Conservation (phyloP, 495 filamentous ascomycete genomes). For the Neurospora sp. region DNA sequence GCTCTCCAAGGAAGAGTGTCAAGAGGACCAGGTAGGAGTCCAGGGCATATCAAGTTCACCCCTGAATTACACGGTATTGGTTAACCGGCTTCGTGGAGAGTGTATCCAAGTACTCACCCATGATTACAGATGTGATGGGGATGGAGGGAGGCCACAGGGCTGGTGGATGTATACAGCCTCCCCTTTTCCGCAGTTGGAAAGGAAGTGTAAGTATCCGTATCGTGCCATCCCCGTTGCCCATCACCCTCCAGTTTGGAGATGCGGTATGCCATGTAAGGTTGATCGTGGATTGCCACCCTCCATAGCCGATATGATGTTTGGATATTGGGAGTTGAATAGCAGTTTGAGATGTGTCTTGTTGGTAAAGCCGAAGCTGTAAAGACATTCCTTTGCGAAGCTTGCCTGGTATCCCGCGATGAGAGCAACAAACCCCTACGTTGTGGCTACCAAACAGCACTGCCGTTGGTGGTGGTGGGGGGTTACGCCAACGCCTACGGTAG, state of each 20-base stretch:
- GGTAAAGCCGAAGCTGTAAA: background rate
- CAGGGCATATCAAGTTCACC: background rate
- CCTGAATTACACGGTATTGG: background rate
- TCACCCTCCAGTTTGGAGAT: background rate
- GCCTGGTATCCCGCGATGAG: background rate
- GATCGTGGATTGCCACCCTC: background rate
- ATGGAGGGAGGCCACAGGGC: background rate
- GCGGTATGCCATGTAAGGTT: background rate
- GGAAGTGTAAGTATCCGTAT: background rate
- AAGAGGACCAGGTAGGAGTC: background rate
- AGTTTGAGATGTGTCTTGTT: background rate
- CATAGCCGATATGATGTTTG: background rate
- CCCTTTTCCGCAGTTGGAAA: background rate
- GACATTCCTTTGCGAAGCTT: background rate
- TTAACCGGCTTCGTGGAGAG: background rate
- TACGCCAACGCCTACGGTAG: background rate
- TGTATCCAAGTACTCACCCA: background rate
- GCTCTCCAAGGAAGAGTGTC: background rate
- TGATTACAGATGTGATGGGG: background rate
- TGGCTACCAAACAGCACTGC: background rate
- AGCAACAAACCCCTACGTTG: background rate
- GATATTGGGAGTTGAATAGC: background rate
- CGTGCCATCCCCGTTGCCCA: background rate
- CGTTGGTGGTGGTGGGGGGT: conserved; percentile 4
- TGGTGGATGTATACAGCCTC: background rate